A percentile compares a stretch with the other conserved stretches of the same genome.
phyloP scores from a whole-genome alignment of 2,329 filamentous ascomycete species.

The Aspergillus oerlinghausenensis region DNA sequence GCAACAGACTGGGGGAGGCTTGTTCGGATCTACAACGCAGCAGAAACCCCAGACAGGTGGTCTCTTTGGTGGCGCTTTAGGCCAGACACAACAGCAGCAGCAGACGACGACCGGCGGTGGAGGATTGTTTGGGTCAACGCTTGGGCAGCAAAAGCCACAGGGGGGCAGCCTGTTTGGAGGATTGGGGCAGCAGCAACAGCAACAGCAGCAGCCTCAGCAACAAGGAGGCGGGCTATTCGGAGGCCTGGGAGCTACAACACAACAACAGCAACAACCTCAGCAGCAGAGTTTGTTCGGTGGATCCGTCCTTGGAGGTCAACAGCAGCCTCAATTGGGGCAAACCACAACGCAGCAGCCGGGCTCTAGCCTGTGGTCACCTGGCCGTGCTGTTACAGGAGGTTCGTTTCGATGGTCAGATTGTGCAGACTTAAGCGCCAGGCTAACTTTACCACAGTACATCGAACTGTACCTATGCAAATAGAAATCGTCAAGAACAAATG shows the following conservation, averaged over 20 bases:
- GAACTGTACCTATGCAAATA: slow-evolving; percentile 58
- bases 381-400: slow-evolving; percentile 40
- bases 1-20: slow-evolving; percentile 27
- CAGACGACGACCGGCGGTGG: slow-evolving; percentile 13
- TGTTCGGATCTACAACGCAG: slow-evolving; percentile 30
- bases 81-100: slow-evolving; percentile 20
- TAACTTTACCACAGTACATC: slow-evolving; percentile 45
- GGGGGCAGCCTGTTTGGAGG: slow-evolving; percentile 19
- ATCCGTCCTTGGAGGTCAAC: slow-evolving; percentile 21
- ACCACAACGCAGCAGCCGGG: slow-evolving; percentile 33
- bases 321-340: slow-evolving; percentile 41
- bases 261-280: slow-evolving; percentile 41
- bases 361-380: slow-evolving; percentile 42
- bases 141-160: slow-evolving; percentile 23
- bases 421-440: slow-evolving; percentile 2
- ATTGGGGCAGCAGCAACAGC: slow-evolving; percentile 7
- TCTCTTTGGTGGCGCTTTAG: slow-evolving; percentile 20
- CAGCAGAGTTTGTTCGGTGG: slow-evolving; percentile 25
- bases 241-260: slow-evolving; percentile 26
- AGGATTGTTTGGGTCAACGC: slow-evolving; percentile 22
- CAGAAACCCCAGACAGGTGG: slow-evolving; percentile 22
- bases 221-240: slow-evolving; percentile 41
- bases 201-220: slow-evolving; percentile 25
- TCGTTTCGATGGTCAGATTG: slow-evolving; percentile 8
- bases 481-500: slow-evolving; percentile 59